These are phyloP conservation scores for Fusarium papillatum DNA, from an alignment of 2,329 filamentous ascomycete genomes.

Conservation along the genomic window DNA sequence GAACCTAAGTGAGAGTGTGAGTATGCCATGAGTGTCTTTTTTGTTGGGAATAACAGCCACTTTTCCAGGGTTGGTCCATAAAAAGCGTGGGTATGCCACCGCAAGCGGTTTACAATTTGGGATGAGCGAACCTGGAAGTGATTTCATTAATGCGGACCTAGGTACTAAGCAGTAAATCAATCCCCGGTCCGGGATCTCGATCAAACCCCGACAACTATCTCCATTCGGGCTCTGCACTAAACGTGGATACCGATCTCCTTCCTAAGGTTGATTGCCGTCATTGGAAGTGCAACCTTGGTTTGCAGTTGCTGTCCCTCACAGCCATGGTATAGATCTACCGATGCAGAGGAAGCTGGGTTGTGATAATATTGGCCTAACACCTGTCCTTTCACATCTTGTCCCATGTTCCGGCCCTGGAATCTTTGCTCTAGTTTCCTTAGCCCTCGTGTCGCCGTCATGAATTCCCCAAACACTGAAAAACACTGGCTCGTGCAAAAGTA, in stretches of 20 bases:
- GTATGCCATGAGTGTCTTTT: background rate
- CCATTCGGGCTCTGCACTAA: background rate
- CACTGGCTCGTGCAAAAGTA: constrained; percentile 6
- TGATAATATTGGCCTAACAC: background rate
- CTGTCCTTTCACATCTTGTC: background rate
- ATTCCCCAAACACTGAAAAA: background rate
- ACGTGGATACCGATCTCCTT: background rate
- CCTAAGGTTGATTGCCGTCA: background rate
- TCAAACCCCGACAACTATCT: background rate
- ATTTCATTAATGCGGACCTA: background rate
- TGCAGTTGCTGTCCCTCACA: too few species aligned
- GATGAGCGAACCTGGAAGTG: background rate
- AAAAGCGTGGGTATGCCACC: too few species aligned
- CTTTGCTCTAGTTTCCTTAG: too few species aligned
- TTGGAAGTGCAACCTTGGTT: too few species aligned
- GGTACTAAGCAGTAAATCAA: background rate
- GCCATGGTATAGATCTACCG: too few species aligned
- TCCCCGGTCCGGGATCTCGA: background rate
- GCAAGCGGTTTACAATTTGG: background rate
- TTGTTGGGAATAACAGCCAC: too few species aligned
- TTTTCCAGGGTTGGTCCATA: too few species aligned
- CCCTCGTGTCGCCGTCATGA: background rate
- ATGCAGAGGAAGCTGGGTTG: background rate
- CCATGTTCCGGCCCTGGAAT: too few species aligned
- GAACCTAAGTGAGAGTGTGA: background rate